Conservation (phyloP, 2,329 filamentous ascomycete genomes). For the Aureobasidium sp. region DNA sequence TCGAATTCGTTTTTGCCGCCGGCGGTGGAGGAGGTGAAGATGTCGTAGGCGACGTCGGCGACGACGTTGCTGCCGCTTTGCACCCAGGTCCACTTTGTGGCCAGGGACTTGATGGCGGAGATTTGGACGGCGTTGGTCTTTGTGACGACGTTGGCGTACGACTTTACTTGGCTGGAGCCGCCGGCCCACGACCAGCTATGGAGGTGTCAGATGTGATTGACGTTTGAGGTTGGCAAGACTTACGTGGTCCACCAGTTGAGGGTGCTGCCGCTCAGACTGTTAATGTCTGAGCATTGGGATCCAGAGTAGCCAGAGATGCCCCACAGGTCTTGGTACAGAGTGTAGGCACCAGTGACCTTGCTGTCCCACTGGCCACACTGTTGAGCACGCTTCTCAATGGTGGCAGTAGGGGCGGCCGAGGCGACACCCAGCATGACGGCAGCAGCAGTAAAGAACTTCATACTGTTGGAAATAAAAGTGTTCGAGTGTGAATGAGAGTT, state of each 20-base stretch:
- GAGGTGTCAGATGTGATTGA: not conserved
- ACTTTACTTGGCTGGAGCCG: conserved; percentile 34
- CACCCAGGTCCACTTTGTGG: conserved; percentile 41
- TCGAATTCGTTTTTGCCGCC: conserved; percentile 48
- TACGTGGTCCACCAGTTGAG: conserved; percentile 41
- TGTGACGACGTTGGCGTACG: conserved; percentile 38
- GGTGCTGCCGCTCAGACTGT: conserved; percentile 31
- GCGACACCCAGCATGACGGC: conserved; percentile 18
- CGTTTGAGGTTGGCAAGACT: conserved; percentile 2
- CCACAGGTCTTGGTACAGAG: conserved; percentile 40
- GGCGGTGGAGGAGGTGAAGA: conserved; percentile 50
- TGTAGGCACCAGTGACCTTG: conserved; percentile 28
- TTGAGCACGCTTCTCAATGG: conserved; percentile 19
- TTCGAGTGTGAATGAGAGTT: not conserved
- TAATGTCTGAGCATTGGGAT: conserved; percentile 40
- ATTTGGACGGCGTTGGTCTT: conserved; percentile 24
- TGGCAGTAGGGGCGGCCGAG: conserved; percentile 19
- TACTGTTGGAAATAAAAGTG: conserved; percentile 9
- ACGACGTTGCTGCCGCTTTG: conserved; percentile 46
- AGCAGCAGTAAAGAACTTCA: conserved; percentile 20
- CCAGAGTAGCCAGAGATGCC: conserved; percentile 36
- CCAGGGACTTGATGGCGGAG: conserved; percentile 35
- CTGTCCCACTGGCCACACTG: conserved; percentile 28
- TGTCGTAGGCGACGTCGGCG: conserved; percentile 56
- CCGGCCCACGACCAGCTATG: conserved; percentile 23